Evolutionary conservation across 78 protist genomes (phyloP), one percentile per base, ranked within the genome.

Genomic region (Dictyostelium firmibasis): DNA sequence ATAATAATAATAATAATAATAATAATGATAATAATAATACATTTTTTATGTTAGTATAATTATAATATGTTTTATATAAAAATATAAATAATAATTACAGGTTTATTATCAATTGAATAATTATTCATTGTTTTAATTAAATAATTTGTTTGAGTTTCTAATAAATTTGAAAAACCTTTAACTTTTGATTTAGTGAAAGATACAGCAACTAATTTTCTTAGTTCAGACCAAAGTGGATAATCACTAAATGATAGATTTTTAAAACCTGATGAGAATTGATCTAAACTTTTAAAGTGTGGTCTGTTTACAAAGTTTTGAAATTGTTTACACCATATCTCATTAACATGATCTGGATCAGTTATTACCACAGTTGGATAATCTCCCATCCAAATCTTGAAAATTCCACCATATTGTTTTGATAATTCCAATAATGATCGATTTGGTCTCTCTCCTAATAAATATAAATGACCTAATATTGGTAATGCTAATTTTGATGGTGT

Each of bases 121-220:
- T 27, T 14, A 20, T 76, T 78, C 76, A 88, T 88, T 60, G 33
- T 23, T n/a, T 53, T 25, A 4, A 88, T 60, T 43, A 88, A 67
- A 13, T 25, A 41, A 16, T 14, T 29, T 7, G 70, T 64, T 64
- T 88, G 86, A 43, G 70, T 13, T n/a, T 78, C 78, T 44, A 88
- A 29, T 33, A 77, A 62, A 8, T 41, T 14, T 25, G n/a, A n/a
- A 14, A 43, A 29, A 2, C 35, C 53, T 47, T 89, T 89, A 5
- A 89, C 18, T 33, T 89, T 89, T 10, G 94, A 81, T 47, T 87
- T 87, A 6, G 93, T 78, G 47, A 87, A 87, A 0, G 85, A n/a
- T 16, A 7, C 2, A 11, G 86, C 36, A 14, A 87, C 85, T 27
- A 87, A 27, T 60, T 76, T 50, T 38, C 86, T 31, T 10, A 41